Evolutionary conservation across 129 eudicot species (phyloP), one percentile per base, ranked within the genome.

Genomic region (Flaveria sonorensis): DNA sequence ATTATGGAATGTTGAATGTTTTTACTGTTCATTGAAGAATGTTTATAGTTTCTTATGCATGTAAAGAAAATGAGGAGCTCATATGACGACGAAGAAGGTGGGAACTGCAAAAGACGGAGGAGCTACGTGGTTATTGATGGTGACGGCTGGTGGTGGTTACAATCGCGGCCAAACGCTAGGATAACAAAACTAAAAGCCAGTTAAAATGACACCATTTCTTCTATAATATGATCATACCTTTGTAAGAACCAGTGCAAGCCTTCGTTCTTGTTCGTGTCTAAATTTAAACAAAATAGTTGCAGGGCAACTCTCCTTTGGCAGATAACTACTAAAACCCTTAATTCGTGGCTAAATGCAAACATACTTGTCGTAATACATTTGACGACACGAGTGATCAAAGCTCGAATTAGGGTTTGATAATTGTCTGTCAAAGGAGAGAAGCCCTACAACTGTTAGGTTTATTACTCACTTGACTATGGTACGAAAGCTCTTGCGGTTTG

Each of bases 231-330:
- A 76, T 26, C 71, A 75, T 75, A 63, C 63, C 79, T 46, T 46
- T 20, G 21, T 63, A 63, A 50, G 20, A 76, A 69, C n/a, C 1
- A 45, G 4, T 43, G 20, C 47, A 12, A 26, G 15, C 50, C 39
- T 64, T 71, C 53, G 50, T 64, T 26, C 16, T 19, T 60, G 13
- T 51, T 26, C 20, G 19, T 60, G 13, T 51, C n/a, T 70, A 12
- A 52, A 24, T 23, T 40, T 79, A 80, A 80, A 59, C 83, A 55
- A 73, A 66, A 40, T 18, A 20, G 79, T 73, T 65, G 20, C 52
- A 80, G 83, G 83, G 83, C 79, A 80, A 80, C 83, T 80, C 83
- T 80, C 83, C 83, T 80, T 73, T 80, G 83, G 79, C 83, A 80
- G 8, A 80, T 64, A 59, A 28, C 62, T 18, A 14, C 9, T 28